Percentiles rank a stretch among this genome's conserved stretches.
These are phyloP conservation scores for Salvia sclarea DNA, from an alignment of 305 asterid genomes.

Conservation along the genomic window DNA sequence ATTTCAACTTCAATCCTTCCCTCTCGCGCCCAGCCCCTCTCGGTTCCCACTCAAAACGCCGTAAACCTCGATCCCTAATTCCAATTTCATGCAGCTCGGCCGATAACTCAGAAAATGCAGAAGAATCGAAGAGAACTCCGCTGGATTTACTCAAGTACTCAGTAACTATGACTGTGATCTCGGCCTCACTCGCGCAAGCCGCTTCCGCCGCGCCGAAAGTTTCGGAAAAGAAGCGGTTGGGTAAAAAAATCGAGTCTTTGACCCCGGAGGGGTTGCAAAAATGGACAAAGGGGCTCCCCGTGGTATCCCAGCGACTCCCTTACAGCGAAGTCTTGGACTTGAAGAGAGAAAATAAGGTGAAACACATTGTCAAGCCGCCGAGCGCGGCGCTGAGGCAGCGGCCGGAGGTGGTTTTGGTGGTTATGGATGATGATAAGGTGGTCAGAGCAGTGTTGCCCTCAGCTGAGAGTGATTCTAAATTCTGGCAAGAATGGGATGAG, in stretches of 20 bases:
- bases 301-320: constrained; percentile 67
- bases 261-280: constrained; percentile 64
- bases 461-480: constrained; percentile 61
- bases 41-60: constrained; percentile 31
- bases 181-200: constrained; percentile 66
- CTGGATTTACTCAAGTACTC: constrained; percentile 56
- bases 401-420: constrained; percentile 83
- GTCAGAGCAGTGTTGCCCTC: constrained; percentile 87
- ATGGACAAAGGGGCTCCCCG: constrained; percentile 91
- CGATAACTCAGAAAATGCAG: constrained; percentile 30
- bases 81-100: constrained; percentile 40
- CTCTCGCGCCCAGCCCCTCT: constrained; percentile 40
- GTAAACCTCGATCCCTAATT: constrained; percentile 40
- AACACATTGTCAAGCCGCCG: constrained; percentile 70
- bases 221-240: constrained; percentile 67
- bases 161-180: constrained; percentile 68
- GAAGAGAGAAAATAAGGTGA: constrained; percentile 67
- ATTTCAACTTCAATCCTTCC: constrained; percentile 45
- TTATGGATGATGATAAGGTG: constrained; percentile 81
- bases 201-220: constrained; percentile 66
- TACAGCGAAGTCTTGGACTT: constrained; percentile 73
- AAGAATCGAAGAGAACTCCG: constrained; percentile 41
- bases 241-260: constrained; percentile 57
- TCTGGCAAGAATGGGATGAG: constrained; percentile 87
- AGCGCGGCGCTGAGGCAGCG: constrained; percentile 54